A percentile compares a stretch with the other conserved stretches of the same genome.
Evolutionary conservation across 805 yeast species (phyloP).

Genomic region (Myxozyma neglecta): DNA sequence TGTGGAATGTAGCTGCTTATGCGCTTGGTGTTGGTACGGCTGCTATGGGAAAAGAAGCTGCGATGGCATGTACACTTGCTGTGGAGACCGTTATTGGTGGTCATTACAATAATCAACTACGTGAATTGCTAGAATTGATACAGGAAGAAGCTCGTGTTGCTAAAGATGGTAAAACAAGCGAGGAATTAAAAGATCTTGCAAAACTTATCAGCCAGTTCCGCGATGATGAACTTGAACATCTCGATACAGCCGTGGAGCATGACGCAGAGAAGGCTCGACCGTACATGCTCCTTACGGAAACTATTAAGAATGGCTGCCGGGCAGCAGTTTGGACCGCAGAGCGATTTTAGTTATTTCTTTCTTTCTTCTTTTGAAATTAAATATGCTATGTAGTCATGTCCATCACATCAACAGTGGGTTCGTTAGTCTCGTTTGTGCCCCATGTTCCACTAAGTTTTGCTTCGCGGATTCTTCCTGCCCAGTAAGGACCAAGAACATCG

Average conservation of each 20-base stretch:
- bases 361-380: not conserved
- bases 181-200: conserved; percentile 60
- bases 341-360: conserved; percentile 50
- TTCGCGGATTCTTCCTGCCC: conserved; percentile 23
- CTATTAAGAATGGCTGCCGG: conserved; percentile 76
- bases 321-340: conserved; percentile 94
- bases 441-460: conserved; percentile 21
- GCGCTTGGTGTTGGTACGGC: conserved; percentile 88
- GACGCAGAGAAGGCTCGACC: conserved; percentile 95
- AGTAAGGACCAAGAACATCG: conserved; percentile 27
- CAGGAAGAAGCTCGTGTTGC: conserved; percentile 12
- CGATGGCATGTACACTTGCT: conserved; percentile 99
- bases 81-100: conserved; percentile 98
- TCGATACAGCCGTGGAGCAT: conserved; percentile 87
- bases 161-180: conserved; percentile 43
- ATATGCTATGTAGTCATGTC: conserved; percentile 16
- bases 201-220: conserved; percentile 71
- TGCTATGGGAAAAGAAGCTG: conserved; percentile 84
- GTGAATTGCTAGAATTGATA: conserved; percentile 51
- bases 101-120: conserved; percentile 87
- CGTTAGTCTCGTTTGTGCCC: conserved; percentile 15
- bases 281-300: conserved; percentile 82
- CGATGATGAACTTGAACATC: conserved; percentile 93
- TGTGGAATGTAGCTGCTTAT: conserved; percentile 90
- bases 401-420: conserved; percentile 25